Evolutionary conservation across 1,139 yeast genomes (phyloP).

Genomic region (Kazachstania sp.): DNA sequence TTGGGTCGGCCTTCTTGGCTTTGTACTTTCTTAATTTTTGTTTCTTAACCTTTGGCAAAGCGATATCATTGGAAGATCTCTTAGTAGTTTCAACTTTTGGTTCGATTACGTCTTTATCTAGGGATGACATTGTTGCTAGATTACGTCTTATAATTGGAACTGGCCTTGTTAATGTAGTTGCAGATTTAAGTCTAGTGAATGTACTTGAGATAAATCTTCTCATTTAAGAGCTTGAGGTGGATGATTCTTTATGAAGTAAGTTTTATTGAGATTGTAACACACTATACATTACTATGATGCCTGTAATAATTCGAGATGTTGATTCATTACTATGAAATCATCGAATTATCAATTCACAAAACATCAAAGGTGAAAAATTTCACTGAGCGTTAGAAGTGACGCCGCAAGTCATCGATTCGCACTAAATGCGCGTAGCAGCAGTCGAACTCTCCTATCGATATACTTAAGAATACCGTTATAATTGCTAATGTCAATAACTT

Average conservation of each 20-base stretch:
- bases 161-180: not conserved
- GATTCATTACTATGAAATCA: not conserved
- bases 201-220: not conserved
- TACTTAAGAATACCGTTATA: no score
- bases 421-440: no score
- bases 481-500: no score
- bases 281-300: no score
- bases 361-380: not conserved
- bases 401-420: not conserved
- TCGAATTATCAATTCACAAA: not conserved
- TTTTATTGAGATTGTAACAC: no score
- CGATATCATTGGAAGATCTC: not conserved
- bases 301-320: no score
- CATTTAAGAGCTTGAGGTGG: not conserved
- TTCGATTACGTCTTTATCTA: not conserved
- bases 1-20: constrained; percentile 58
- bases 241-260: no score
- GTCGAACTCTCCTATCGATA: no score
- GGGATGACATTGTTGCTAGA: not conserved
- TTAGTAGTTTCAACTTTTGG: not conserved
- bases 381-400: not conserved
- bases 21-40: constrained; percentile 43
- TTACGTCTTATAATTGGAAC: not conserved
- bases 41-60: constrained; percentile 22
- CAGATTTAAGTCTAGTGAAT: not conserved